These are phyloP conservation scores for Diplotaxis tenuifolia DNA, from an alignment of 345 rosid species.

Conservation along the genomic window DNA sequence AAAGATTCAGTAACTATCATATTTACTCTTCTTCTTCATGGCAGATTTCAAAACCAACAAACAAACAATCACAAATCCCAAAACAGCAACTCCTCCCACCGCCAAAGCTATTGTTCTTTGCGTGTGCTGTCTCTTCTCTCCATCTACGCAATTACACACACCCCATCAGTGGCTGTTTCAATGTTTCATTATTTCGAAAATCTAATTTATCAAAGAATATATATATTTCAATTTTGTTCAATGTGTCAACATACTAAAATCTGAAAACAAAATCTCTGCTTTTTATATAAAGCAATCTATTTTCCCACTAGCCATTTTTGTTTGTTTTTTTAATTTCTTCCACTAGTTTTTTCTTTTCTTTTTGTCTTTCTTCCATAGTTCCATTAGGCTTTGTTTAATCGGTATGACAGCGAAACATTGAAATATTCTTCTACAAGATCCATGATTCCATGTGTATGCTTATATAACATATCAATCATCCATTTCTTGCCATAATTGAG, in stretches of 20 bases:
- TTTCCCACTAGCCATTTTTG: constrained; percentile 8
- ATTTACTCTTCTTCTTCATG: constrained; percentile 55
- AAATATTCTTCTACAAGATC: constrained; percentile 11
- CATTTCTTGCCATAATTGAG: background rate
- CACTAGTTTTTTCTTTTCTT: background rate
- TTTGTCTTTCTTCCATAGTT: background rate
- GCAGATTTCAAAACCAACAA: constrained; percentile 56
- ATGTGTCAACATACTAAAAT: constrained; percentile 9
- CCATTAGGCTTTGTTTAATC: constrained; percentile 8
- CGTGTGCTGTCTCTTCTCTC: constrained; percentile 49
- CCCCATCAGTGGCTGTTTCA: background rate
- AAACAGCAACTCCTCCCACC: constrained; percentile 76
- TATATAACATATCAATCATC: background rate
- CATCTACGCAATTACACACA: constrained; percentile 23
- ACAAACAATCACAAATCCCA: constrained; percentile 60
- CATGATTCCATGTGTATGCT: constrained; percentile 7
- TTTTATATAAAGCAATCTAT: constrained; percentile 7
- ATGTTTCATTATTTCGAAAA: background rate
- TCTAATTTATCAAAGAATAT: background rate
- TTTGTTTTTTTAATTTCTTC: background rate
- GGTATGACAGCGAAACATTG: constrained; percentile 1
- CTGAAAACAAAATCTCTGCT: background rate
- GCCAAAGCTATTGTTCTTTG: constrained; percentile 80
- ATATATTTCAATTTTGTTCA: background rate
- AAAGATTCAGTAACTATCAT: constrained; percentile 29